Conservation (phyloP, 192 early-diverging fungal species). For the Podila verticillata region DNA sequence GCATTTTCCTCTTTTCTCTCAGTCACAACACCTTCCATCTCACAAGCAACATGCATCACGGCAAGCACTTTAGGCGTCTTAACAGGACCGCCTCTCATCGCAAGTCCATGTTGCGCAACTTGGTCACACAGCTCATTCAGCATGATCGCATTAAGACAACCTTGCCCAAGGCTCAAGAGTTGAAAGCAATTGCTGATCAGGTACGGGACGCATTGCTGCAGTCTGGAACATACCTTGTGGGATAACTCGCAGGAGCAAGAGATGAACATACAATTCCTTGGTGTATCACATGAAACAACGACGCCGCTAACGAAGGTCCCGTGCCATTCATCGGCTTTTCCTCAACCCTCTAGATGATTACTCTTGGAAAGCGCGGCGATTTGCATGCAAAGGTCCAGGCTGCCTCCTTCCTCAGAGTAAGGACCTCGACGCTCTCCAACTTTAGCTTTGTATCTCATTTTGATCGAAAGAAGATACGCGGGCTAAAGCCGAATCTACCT, state of each 20-base stretch:
- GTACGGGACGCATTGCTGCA: constrained; percentile 31
- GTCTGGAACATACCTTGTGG: too few relatives aligned
- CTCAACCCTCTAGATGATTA: constrained; percentile 72
- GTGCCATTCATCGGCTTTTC: background rate
- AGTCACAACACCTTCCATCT: background rate
- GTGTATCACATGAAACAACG: too few relatives aligned
- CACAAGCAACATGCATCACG: constrained; percentile 64
- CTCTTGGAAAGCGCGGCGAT: constrained; percentile 80
- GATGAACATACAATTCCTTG: too few relatives aligned
- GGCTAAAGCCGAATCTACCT: too few relatives aligned
- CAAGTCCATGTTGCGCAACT: constrained; percentile 82
- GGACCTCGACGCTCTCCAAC: background rate
- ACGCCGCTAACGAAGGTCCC: too few relatives aligned
- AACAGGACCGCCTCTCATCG: constrained; percentile 74
- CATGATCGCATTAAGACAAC: constrained; percentile 95
- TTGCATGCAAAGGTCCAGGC: constrained; percentile 68
- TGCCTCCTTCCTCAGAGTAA: constrained; percentile 63
- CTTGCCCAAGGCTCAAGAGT: constrained; percentile 88
- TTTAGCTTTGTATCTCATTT: background rate
- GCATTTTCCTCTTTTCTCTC: background rate
- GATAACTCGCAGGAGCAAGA: too few relatives aligned
- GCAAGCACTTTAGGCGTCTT: constrained; percentile 67
- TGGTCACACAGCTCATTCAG: constrained; percentile 85
- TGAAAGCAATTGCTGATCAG: constrained; percentile 87
- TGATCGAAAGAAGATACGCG: too few relatives aligned